Conservation (phyloP, 495 filamentous ascomycete species). For the Rhypophila decipiens region DNA sequence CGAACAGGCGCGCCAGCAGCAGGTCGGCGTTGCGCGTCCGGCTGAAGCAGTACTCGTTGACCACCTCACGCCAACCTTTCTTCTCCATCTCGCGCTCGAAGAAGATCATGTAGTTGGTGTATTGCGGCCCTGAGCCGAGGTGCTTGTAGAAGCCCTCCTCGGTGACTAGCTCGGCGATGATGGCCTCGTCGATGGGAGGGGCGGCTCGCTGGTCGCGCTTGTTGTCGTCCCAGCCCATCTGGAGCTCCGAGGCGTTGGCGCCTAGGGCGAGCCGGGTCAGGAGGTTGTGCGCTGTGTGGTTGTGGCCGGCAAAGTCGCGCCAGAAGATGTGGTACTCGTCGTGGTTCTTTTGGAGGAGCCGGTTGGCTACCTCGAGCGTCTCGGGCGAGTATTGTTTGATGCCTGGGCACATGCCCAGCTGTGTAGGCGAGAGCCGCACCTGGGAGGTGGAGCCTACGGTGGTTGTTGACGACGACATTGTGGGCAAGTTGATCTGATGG, state of each 20-base stretch:
- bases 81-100: slow-evolving; percentile 31
- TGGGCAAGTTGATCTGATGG: no score
- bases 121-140: slow-evolving; percentile 21
- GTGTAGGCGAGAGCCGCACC: no score
- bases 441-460: no score
- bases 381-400: no score
- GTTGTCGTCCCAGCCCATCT: slow-evolving; percentile 22
- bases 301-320: slow-evolving; percentile 15
- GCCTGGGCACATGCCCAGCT: no score
- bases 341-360: slow-evolving; percentile 59
- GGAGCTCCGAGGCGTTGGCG: slow-evolving; percentile 17
- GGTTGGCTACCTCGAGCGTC: slow-evolving; percentile 33
- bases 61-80: slow-evolving; percentile 20
- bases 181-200: slow-evolving; percentile 13
- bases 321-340: slow-evolving; percentile 30
- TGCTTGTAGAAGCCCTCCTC: slow-evolving; percentile 16
- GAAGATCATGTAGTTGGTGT: slow-evolving; percentile 29
- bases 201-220: slow-evolving; percentile 20
- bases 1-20: slow-evolving; percentile 27
- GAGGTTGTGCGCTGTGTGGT: slow-evolving; percentile 32
- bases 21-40: slow-evolving; percentile 22
- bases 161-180: slow-evolving; percentile 21
- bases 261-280: slow-evolving; percentile 26
- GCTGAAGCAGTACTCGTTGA: slow-evolving; percentile 27
- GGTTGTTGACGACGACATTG: no score